These are phyloP conservation scores for Hanseniaspora guilliermondii DNA, from an alignment of 805 yeast genomes.

Conservation along the genomic window DNA sequence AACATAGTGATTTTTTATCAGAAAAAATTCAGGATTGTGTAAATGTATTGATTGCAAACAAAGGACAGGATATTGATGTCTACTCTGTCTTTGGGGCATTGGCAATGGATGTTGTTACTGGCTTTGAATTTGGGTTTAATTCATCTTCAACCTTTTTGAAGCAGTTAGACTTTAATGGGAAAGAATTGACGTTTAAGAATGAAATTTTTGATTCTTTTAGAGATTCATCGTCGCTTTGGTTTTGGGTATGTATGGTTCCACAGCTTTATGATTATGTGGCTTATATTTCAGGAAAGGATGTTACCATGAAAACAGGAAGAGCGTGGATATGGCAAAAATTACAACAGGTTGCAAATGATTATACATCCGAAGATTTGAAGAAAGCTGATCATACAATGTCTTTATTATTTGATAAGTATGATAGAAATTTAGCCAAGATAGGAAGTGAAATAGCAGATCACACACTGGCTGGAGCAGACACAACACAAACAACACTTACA, in stretches of 20 bases:
- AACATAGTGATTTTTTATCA: constrained; percentile 28
- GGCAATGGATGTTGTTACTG: constrained; percentile 59
- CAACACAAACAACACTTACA: constrained; percentile 55
- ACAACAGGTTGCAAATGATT: constrained; percentile 16
- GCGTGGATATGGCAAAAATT: constrained; percentile 34
- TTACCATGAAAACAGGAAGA: constrained; percentile 32
- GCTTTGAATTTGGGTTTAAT: constrained; percentile 44
- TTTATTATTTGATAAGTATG: constrained; percentile 13
- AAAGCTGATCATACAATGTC: constrained; percentile 12
- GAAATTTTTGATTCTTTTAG: constrained; percentile 35
- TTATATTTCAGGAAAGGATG: constrained; percentile 26
- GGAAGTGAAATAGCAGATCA: constrained; percentile 45
- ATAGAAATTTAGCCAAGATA: constrained; percentile 15
- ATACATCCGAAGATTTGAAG: constrained; percentile 15
- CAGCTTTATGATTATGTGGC: constrained; percentile 40
- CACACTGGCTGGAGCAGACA: constrained; percentile 66
- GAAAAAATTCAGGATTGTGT: constrained; percentile 26
- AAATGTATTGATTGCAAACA: constrained; percentile 18
- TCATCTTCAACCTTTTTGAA: constrained; percentile 36
- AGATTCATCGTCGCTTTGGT: constrained; percentile 46
- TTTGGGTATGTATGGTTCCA: constrained; percentile 55
- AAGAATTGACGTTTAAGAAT: constrained; percentile 27
- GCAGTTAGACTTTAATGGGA: constrained; percentile 17
- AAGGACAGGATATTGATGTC: constrained; percentile 36
- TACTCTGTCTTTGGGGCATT: constrained; percentile 53